A percentile compares a stretch with the other conserved stretches of the same genome.
Conservation (phyloP, 108 stramenopile species). For the Nitzschia sp. region DNA sequence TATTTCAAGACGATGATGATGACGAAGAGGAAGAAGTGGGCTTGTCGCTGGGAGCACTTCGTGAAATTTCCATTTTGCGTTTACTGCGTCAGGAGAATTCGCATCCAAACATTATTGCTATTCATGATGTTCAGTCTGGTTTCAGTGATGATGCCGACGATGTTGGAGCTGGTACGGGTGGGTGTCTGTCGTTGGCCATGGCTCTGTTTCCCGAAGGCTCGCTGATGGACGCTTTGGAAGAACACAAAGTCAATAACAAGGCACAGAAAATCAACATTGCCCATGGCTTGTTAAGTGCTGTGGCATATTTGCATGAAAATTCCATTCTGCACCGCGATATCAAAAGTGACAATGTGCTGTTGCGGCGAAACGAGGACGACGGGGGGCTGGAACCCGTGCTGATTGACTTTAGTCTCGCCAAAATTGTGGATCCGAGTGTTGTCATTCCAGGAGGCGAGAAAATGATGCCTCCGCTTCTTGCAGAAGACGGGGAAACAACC, state of each 20-base stretch:
- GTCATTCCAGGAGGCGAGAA: slow-evolving; percentile 31
- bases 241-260: slow-evolving; percentile 31
- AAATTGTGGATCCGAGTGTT: slow-evolving; percentile 45
- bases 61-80: slow-evolving; percentile 78
- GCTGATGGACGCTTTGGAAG: slow-evolving; percentile 48
- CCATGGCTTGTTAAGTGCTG: slow-evolving; percentile 70
- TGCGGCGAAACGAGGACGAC: slow-evolving; percentile 45
- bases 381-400: slow-evolving; percentile 51
- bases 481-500: slow-evolving; percentile 27
- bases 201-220: slow-evolving; percentile 62
- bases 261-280: slow-evolving; percentile 55
- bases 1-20: slow-evolving; percentile 58
- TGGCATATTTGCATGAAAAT: slow-evolving; percentile 93
- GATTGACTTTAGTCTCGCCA: slow-evolving; percentile 85
- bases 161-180: slow-evolving; percentile 56
- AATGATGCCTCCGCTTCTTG: slow-evolving; percentile 12
- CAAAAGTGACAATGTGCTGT: slow-evolving; percentile 93
- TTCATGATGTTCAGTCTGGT: slow-evolving; percentile 69
- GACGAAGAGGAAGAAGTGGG: slow-evolving; percentile 45
- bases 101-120: slow-evolving; percentile 73
- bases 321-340: slow-evolving; percentile 98
- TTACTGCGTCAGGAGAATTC: slow-evolving; percentile 63
- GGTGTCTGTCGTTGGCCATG: slow-evolving; percentile 67
- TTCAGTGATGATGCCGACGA: slow-evolving; percentile 49
- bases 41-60: slow-evolving; percentile 63